A percentile compares a stretch with the other conserved stretches of the same genome.
Evolutionary conservation across 192 early-diverging fungal genomes (phyloP).

Genomic region (Cetraspora pellucida): DNA sequence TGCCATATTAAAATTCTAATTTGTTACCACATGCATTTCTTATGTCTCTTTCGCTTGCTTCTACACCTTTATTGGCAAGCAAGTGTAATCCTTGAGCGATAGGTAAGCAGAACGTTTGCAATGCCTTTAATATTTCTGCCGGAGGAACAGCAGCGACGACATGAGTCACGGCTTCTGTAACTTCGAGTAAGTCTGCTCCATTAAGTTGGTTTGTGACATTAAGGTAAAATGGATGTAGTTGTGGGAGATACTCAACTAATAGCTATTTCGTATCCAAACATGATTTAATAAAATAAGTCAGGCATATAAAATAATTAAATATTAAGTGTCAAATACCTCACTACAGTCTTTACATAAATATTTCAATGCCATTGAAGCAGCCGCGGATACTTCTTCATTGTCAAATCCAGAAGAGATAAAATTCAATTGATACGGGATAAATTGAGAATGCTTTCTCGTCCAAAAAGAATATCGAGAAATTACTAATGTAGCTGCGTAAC

Average conservation of each 20-base stretch:
- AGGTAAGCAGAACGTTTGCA: constrained; percentile 74
- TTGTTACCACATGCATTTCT: constrained; percentile 38
- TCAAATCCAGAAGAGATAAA: constrained; percentile 92
- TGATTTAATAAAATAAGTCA: background rate
- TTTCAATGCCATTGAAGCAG: constrained; percentile 85
- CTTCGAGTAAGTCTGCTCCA: constrained; percentile 69
- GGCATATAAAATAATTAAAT: background rate
- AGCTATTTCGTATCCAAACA: constrained; percentile 46
- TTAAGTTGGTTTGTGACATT: constrained; percentile 69
- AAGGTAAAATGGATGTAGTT: constrained; percentile 84
- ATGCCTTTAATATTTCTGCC: constrained; percentile 55
- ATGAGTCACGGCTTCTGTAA: constrained; percentile 89
- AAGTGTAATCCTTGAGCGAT: constrained; percentile 72
- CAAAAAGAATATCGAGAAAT: constrained; percentile 95
- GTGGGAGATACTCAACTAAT: constrained; percentile 73
- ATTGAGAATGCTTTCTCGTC: constrained; percentile 87
- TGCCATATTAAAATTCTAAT: background rate
- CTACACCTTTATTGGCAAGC: constrained; percentile 51
- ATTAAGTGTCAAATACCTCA: constrained; percentile 53
- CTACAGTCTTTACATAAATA: constrained; percentile 90
- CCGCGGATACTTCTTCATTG: constrained; percentile 79
- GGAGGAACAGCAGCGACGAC: constrained; percentile 81
- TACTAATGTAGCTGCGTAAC: constrained; percentile 94
- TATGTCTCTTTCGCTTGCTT: constrained; percentile 43
- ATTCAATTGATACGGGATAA: constrained; percentile 88